phyloP scores from a whole-genome alignment of 2,329 filamentous ascomycete genomes.

The Ophioceras dolichostomum region DNA sequence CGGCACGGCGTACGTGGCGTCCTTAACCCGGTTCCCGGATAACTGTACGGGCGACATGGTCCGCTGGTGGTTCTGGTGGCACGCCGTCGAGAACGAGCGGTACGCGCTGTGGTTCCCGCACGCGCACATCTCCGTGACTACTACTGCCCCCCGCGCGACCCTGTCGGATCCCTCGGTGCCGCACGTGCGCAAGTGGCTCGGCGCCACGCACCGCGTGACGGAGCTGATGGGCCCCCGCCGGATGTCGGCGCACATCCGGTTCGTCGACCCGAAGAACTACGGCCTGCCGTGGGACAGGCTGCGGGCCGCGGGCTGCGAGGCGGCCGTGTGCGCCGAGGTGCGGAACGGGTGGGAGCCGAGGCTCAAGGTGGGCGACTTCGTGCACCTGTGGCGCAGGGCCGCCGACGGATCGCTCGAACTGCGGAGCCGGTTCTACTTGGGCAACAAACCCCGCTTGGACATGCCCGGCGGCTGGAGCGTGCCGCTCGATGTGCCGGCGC shows the following conservation, averaged over 20 bases:
- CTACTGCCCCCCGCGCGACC: background rate
- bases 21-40: slow-evolving; percentile 5
- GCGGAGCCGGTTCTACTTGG: slow-evolving; percentile 8
- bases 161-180: slow-evolving; percentile 2
- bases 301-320: slow-evolving; percentile 3
- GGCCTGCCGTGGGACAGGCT: slow-evolving; percentile 6
- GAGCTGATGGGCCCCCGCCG: slow-evolving; percentile 5
- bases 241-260: slow-evolving; percentile 6
- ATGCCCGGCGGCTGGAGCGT: background rate
- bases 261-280: slow-evolving; percentile 5
- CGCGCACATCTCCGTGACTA: slow-evolving; percentile 4
- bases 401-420: slow-evolving; percentile 5
- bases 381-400: slow-evolving; percentile 7
- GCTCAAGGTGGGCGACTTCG: slow-evolving; percentile 7
- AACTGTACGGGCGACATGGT: slow-evolving; percentile 7
- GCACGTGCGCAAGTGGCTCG: slow-evolving; percentile 7
- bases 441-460: slow-evolving; percentile 5
- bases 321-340: slow-evolving; percentile 6
- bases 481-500: slow-evolving; percentile 3
- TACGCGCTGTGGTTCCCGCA: slow-evolving; percentile 9
- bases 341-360: slow-evolving; percentile 5
- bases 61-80: slow-evolving; percentile 11
- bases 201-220: slow-evolving; percentile 6
- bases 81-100: slow-evolving; percentile 7
- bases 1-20: slow-evolving; percentile 8